A percentile compares a stretch with the other conserved stretches of the same genome.
Conservation (phyloP, 2,329 filamentous ascomycete genomes). For the Tolypocladium capitatum region DNA sequence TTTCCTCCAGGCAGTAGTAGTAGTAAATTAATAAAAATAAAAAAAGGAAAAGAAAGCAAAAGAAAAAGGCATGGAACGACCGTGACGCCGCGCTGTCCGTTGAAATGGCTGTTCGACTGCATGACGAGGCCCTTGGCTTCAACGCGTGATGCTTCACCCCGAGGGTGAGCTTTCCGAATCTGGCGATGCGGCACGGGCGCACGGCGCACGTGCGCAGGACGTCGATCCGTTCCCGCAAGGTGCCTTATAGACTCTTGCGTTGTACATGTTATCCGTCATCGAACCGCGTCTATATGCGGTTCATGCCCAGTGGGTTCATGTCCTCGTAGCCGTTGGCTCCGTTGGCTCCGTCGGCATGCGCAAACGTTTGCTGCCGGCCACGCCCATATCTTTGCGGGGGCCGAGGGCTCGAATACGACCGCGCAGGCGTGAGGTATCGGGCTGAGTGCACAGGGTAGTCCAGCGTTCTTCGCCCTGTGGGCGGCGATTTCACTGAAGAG, state of each 20-base stretch:
- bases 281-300: constrained; percentile 29
- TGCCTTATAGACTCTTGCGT: background rate
- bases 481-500: constrained; percentile 23
- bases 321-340: constrained; percentile 24
- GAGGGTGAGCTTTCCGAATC: background rate
- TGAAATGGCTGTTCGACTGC: constrained; percentile 1
- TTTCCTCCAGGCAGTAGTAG: background rate
- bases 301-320: constrained; percentile 44
- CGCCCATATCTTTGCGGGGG: constrained; percentile 29
- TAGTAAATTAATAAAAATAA: background rate
- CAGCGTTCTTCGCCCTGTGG: constrained; percentile 30
- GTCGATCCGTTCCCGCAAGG: background rate
- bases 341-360: constrained; percentile 13
- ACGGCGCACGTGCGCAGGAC: background rate
- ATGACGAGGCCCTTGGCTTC: background rate
- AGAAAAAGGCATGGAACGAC: constrained; percentile 3
- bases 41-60: too few species aligned
- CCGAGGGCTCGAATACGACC: constrained; percentile 43
- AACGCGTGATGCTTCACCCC: background rate
- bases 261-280: background rate
- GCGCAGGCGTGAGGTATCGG: constrained; percentile 38
- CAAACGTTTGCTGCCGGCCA: constrained; percentile 29
- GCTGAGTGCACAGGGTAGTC: constrained; percentile 44
- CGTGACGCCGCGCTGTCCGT: constrained; percentile 9
- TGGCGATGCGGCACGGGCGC: background rate